Evolutionary conservation across 768 basidiomycete species (phyloP), one percentile per base, ranked within the genome.

Genomic region (Tylopilus subfusipes): DNA sequence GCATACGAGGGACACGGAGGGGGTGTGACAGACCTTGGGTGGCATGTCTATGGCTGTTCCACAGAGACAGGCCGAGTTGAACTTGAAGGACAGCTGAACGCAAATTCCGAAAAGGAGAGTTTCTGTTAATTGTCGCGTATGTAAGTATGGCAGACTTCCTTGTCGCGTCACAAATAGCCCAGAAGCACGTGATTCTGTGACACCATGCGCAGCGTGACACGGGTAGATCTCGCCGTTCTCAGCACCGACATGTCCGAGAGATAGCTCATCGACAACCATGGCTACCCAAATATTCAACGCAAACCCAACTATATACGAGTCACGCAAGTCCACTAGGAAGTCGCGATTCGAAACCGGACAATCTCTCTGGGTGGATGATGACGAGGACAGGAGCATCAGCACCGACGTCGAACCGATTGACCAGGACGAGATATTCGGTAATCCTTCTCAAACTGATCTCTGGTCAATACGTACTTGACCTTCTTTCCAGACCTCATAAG

Each of bases 391-490:
- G 9, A 70, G 70, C 48, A 69, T 61, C 22, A 67, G 60, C 5
- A 68, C 66, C 46, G 80, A 82, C 50, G 70, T 80, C 0, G 75
- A 90, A 63, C 81, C 76, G 38, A 96, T 98, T 50, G 94, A 98
- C 75, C 82, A 84, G 60, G 86, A 95, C 53, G 96, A 98, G 71
- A 84, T 98, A 47, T 98, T 88, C 64, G 96, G 95, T 96, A 61
- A 46, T 72, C 60, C 36, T 14, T 1, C 19, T 39, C 42, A 29
- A 29, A 22, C 21, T 11, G 1, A 49, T 47, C 38, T 16, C 22
- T 29, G 45, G 47, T 11, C 58, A n/a, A 53, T 19, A 22, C 24
- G 5, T n/a, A 2, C n/a, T 42, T 52, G 38, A 55, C n/a, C 11
- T 43, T 4, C 13, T 48, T 30, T 54, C 27, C 25, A 97, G 96